A percentile compares a stretch with the other conserved stretches of the same genome.
Conservation (phyloP, 768 basidiomycete genomes). For the Mycena sanguinolenta region DNA sequence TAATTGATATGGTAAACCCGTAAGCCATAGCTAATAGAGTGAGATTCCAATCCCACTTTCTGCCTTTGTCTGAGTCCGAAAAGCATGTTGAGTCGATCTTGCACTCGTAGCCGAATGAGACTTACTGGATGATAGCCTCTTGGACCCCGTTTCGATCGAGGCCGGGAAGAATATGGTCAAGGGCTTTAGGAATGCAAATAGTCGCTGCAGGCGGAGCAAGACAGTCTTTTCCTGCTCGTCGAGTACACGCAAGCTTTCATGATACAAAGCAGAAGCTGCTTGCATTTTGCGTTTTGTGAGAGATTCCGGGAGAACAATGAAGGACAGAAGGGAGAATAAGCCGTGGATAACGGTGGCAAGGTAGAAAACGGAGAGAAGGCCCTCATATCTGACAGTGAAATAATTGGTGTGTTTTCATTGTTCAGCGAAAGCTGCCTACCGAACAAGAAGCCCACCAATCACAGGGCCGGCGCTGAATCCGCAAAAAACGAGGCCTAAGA, state of each 20-base stretch:
- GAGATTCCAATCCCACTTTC: slow-evolving; percentile 64
- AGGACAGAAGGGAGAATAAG: slow-evolving; percentile 51
- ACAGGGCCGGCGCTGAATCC: slow-evolving; percentile 74
- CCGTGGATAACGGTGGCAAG: slow-evolving; percentile 58
- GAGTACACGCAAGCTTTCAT: slow-evolving; percentile 32
- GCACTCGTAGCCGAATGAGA: background rate
- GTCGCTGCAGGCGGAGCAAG: slow-evolving; percentile 53
- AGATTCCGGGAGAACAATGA: slow-evolving; percentile 72
- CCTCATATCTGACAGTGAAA: slow-evolving; percentile 41
- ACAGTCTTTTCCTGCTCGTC: slow-evolving; percentile 32
- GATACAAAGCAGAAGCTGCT: slow-evolving; percentile 40
- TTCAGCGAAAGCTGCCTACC: slow-evolving; percentile 4
- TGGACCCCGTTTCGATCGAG: slow-evolving; percentile 25
- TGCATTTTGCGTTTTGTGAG: slow-evolving; percentile 59
- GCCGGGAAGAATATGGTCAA: slow-evolving; percentile 64
- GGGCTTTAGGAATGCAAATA: slow-evolving; percentile 68
- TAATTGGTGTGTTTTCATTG: background rate
- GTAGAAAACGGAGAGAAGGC: slow-evolving; percentile 68
- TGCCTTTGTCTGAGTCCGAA: slow-evolving; percentile 44
- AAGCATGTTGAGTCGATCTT: background rate
- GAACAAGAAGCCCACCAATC: slow-evolving; percentile 66
- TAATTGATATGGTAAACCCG: slow-evolving; percentile 52
- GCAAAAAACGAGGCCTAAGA: slow-evolving; percentile 64
- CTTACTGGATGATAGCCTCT: slow-evolving; percentile 13
- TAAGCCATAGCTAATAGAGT: slow-evolving; percentile 56